Evolutionary conservation across 2,329 filamentous ascomycete genomes (phyloP), one percentile per base, ranked within the genome.

Genomic region (Xylaria multiplex): DNA sequence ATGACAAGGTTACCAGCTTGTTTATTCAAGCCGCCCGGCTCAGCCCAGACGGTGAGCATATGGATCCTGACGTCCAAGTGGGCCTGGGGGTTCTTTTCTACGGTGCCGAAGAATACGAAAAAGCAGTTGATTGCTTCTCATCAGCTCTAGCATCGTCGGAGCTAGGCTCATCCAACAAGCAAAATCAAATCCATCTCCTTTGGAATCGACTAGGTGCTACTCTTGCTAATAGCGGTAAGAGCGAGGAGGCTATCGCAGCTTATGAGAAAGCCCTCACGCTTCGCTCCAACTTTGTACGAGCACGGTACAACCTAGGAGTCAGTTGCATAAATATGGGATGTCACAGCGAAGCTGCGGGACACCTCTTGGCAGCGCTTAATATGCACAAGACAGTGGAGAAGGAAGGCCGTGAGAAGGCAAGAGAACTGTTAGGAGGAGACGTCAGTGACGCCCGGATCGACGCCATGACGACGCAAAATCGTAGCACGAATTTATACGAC

Each of bases 51-150:
- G 96, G 95, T 67, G 93, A 93, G 75, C 93, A 96, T 75, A 98
- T 99, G 92, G 96, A 99, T 76, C 96, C 96, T 0, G 96, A 99
- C 77, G 96, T 99, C 7, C 96, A 99, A 80, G 96, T 99, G 65
- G 96, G 96, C 0, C 86, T 99, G 1, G 96, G 96, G 42, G 96
- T 99, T 4, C 87, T 99, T 16, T 98, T 99, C 83, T 99, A 99
- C 81, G 96, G 95, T 58, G 93, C 93, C 35, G 96, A 99, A 80
- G 95, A 98, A 77, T 98, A 97, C 82, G 93, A 96, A 77, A 99
- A 99, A 82, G 96, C 96, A 0, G 95, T 99, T 43, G 96, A 99
- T 83, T 99, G 96, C 84, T 99, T 99, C 86, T 92, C 91, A 62
- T 90, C 95, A 0, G 95, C 96, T 0, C 88, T 99, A 27, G 92